These are phyloP conservation scores for Moricandia arvensis DNA, from an alignment of 345 rosid species.

Conservation along the genomic window DNA sequence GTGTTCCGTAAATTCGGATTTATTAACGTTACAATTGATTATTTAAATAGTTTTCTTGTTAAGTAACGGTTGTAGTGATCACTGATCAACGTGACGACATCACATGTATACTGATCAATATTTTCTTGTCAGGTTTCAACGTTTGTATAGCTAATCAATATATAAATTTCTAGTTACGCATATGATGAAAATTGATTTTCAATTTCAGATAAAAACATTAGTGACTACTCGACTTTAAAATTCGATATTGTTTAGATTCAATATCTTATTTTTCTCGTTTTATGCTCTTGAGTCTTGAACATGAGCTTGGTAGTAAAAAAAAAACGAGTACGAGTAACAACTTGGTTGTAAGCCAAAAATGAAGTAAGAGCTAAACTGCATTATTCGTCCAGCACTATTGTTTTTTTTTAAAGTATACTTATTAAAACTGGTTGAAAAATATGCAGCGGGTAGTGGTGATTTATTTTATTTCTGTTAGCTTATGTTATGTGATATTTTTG, in stretches of 20 bases:
- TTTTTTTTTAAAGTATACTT: background rate
- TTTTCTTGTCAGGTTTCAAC: background rate
- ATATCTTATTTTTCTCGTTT: background rate
- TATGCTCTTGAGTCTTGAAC: background rate
- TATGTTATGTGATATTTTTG: background rate
- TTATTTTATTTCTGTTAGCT: background rate
- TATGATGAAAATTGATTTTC: background rate
- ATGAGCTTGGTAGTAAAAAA: background rate
- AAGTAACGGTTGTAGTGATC: conserved; percentile 10
- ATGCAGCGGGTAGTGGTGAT: background rate
- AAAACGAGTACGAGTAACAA: background rate
- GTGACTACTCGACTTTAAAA: background rate
- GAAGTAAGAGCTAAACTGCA: background rate
- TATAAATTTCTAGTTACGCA: background rate
- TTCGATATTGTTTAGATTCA: background rate
- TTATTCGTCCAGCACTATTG: background rate
- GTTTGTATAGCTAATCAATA: background rate
- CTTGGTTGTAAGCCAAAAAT: background rate
- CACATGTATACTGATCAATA: background rate
- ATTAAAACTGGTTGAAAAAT: background rate
- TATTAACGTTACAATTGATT: conserved; percentile 10
- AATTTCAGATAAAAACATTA: background rate
- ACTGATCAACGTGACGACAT: conserved; percentile 28
- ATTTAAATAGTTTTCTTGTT: background rate
- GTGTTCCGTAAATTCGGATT: background rate